phyloP scores from a whole-genome alignment of 2,329 filamentous ascomycete genomes.

The Pseudogymnoascus sp. region DNA sequence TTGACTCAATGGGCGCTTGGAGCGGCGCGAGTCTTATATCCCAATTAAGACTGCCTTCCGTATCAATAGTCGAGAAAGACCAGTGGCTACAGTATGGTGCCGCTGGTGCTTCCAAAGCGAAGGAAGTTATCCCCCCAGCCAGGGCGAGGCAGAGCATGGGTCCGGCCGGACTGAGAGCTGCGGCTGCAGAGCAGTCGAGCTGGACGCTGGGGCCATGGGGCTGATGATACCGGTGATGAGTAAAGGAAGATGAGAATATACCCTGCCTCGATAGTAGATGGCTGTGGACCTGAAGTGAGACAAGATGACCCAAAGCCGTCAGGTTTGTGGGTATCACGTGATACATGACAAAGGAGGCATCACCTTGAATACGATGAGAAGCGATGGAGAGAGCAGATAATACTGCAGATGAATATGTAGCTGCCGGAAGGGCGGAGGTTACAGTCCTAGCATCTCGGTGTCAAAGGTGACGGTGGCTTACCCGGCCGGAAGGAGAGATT shows the following conservation, averaged over 20 bases:
- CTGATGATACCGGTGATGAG: slow-evolving; percentile 13
- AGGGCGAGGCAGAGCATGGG: slow-evolving; percentile 58
- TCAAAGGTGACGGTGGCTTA: not conserved
- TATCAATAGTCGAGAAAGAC: slow-evolving; percentile 64
- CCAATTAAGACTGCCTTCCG: slow-evolving; percentile 58
- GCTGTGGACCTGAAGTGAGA: not conserved
- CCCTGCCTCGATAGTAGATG: not conserved
- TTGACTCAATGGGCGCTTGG: slow-evolving; percentile 67
- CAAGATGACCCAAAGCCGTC: not conserved
- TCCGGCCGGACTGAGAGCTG: slow-evolving; percentile 41
- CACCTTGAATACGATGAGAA: not conserved
- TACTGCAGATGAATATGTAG: not conserved
- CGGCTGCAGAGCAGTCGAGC: slow-evolving; percentile 32
- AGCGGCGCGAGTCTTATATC: slow-evolving; percentile 63
- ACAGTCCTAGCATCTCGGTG: not conserved
- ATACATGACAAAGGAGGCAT: not conserved
- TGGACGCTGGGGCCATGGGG: slow-evolving; percentile 59
- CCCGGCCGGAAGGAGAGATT: not conserved
- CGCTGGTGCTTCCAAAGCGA: slow-evolving; percentile 49
- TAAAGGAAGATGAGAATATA: not conserved
- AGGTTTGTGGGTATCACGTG: not conserved
- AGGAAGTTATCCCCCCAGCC: slow-evolving; percentile 49
- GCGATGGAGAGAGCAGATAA: not conserved
- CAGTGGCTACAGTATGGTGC: slow-evolving; percentile 61
- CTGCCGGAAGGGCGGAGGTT: not conserved